Evolutionary conservation across 2,329 filamentous ascomycete genomes (phyloP), one percentile per base, ranked within the genome.

Genomic region (Alternaria brassicae): DNA sequence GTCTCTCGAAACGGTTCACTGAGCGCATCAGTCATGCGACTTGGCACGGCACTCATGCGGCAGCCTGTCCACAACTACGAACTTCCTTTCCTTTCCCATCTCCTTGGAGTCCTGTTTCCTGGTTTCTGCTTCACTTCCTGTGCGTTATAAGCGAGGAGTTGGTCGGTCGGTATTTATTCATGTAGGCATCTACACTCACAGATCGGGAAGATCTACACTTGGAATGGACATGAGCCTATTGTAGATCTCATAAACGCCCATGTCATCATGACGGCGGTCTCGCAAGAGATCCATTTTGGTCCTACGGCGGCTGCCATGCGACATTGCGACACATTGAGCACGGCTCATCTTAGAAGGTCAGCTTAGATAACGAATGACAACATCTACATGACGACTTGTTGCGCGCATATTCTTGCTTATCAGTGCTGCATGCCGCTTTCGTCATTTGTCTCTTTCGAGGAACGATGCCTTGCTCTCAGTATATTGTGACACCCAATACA

Each of bases 141-240:
- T 56, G 40, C 56, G 45, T 66, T 57, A 50, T 39, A 51, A 69
- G 69, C 69, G 67, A 69, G 69, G 67, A 70, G 69, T 71, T 62
- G 57, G 61, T 50, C 48, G 59, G 61, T 50, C 36, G 59, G 67
- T 36, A 69, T 65, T 27, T 60, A 66, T 57, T 53, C 58, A 27
- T 47, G 56, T 58, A 63, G 37, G 61, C 56, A 64, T 68, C 52
- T 68, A 62, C 57, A 57, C 28, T 52, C 34, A 48, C 56, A 60
- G 55, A 56, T 47, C 58, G 60, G 60, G 39, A 50, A 60, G 55
- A 62, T 63, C 48, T 61, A 60, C 44, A 53, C 21, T 50, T 44
- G 45, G 44, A 52, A 27, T 30, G 56, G 53, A 60, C 17, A 21
- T 59, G 63, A 51, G 62, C 63, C 42, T 50, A 60, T 30, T 37